Percentiles rank a stretch among this genome's conserved stretches.
phyloP scores from a whole-genome alignment of 2,329 filamentous ascomycete genomes.

The Xylariaceae sp. region DNA sequence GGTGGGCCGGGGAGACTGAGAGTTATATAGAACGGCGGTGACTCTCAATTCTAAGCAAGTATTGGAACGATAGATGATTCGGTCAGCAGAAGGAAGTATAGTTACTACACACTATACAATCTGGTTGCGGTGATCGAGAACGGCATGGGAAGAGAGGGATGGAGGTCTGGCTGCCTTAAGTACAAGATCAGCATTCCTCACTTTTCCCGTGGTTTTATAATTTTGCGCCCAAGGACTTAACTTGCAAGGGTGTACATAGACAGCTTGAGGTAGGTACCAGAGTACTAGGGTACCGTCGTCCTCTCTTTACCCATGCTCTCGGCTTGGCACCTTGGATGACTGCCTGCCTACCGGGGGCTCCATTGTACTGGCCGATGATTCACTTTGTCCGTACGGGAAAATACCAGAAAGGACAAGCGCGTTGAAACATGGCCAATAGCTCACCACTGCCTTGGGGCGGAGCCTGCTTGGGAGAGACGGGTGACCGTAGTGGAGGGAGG shows the following conservation, averaged over 20 bases:
- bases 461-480: slow-evolving; percentile 16
- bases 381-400: slow-evolving; percentile 16
- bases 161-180: neutral
- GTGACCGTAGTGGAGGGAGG: slow-evolving; percentile 15
- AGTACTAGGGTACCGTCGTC: no score
- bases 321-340: no score
- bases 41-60: no score
- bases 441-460: slow-evolving; percentile 19
- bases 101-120: no score
- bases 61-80: no score
- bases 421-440: slow-evolving; percentile 17
- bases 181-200: neutral
- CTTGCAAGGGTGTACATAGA: neutral
- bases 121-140: neutral
- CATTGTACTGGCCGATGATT: slow-evolving; percentile 24
- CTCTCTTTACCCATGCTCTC: slow-evolving; percentile 13
- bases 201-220: slow-evolving; percentile 1
- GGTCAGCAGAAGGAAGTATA: no score
- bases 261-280: no score
- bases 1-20: no score
- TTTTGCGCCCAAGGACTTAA: neutral
- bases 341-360: neutral
- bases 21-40: no score
- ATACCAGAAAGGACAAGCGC: slow-evolving; percentile 24
- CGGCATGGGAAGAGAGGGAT: neutral